Evolutionary conservation across 768 basidiomycete genomes (phyloP).

Genomic region (Multifurca ochricompacta): DNA sequence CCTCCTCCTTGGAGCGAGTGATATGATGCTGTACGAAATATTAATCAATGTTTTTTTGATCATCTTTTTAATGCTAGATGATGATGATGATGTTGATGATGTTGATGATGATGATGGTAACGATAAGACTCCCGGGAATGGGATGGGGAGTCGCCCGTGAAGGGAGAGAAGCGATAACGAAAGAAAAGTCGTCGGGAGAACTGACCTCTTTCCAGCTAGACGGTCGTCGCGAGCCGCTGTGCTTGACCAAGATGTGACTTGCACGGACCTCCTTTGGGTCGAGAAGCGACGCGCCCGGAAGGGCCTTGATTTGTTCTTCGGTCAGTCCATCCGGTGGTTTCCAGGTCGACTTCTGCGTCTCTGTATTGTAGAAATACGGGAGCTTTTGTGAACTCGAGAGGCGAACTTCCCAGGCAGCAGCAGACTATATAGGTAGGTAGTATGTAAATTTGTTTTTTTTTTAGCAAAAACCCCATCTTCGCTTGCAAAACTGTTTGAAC

Average conservation of each 20-base stretch:
- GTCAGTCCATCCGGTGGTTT: constrained; percentile 57
- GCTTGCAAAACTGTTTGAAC: no score
- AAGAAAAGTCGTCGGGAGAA: background rate
- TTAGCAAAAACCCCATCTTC: no score
- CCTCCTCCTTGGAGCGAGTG: constrained; percentile 82
- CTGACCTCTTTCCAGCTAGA: constrained; percentile 81
- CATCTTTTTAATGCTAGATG: no score
- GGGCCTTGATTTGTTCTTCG: constrained; percentile 46
- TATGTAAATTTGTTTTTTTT: no score
- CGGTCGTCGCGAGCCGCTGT: constrained; percentile 67
- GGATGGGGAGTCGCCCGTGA: constrained; percentile 48
- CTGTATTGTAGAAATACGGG: constrained; percentile 83
- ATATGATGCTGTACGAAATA: constrained; percentile 51
- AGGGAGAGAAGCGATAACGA: constrained; percentile 1
- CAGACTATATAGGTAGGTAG: no score
- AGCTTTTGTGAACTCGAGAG: constrained; percentile 69
- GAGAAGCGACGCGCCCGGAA: constrained; percentile 64
- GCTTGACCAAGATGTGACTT: constrained; percentile 94
- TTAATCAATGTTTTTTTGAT: no score
- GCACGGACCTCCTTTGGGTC: constrained; percentile 66
- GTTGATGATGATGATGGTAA: background rate
- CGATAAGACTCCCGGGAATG: no score
- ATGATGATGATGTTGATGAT: background rate
- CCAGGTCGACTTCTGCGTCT: constrained; percentile 72
- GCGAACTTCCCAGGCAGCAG: constrained; percentile 78